Conservation (phyloP, 768 basidiomycete species). For the Serpula lacrymans region DNA sequence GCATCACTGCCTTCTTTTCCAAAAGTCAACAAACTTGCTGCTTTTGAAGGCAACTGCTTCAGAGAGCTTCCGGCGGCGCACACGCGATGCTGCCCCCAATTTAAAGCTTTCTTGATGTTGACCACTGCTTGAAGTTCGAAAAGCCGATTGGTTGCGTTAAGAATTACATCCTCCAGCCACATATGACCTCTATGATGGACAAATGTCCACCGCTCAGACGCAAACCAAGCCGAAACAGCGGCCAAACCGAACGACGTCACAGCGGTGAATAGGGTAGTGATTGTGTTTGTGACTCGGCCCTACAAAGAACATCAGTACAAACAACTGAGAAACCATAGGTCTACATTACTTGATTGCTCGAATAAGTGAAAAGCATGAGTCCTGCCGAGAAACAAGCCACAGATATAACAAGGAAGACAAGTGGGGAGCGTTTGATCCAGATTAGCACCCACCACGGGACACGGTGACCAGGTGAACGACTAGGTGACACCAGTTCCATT, state of each 20-base stretch:
- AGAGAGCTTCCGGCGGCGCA: slow-evolving; percentile 17
- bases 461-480: slow-evolving; percentile 52
- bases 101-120: slow-evolving; percentile 3
- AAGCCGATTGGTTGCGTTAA: slow-evolving; percentile 23
- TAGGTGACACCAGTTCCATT: slow-evolving; percentile 24
- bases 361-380: slow-evolving; percentile 73
- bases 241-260: slow-evolving; percentile 42
- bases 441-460: slow-evolving; percentile 64
- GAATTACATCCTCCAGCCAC: slow-evolving; percentile 47
- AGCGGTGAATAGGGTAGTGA: slow-evolving; percentile 72
- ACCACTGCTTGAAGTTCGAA: slow-evolving; percentile 25
- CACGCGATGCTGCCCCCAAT: slow-evolving; percentile 22
- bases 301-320: slow-evolving; percentile 24
- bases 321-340: slow-evolving; percentile 12
- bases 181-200: slow-evolving; percentile 45
- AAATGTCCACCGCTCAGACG: slow-evolving; percentile 48
- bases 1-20: not conserved
- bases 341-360: slow-evolving; percentile 58
- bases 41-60: slow-evolving; percentile 17
- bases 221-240: slow-evolving; percentile 53
- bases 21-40: slow-evolving; percentile 1
- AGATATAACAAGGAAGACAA: slow-evolving; percentile 81
- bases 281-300: slow-evolving; percentile 58
- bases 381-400: slow-evolving; percentile 82
- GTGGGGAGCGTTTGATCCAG: slow-evolving; percentile 82